These are phyloP conservation scores for Euryodendron excelsum DNA, from an alignment of 148 eudicot genomes.

Conservation along the genomic window DNA sequence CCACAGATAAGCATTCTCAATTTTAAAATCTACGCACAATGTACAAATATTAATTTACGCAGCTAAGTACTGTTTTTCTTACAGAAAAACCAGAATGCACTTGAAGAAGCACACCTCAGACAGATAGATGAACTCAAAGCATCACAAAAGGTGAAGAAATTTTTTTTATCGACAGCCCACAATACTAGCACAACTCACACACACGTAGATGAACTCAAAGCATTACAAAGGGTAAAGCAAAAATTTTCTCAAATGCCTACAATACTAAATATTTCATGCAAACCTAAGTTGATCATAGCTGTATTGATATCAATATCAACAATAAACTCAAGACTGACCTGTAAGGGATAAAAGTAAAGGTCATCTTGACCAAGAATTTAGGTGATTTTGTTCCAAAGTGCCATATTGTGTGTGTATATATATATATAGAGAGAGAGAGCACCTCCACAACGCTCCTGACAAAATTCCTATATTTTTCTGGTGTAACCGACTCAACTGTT, in stretches of 20 bases:
- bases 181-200: no score
- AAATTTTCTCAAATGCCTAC: neutral
- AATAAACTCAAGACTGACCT: neutral
- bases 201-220: no score
- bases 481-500: conserved; percentile 48
- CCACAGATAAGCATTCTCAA: no score
- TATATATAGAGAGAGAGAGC: neutral
- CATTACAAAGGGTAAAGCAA: no score
- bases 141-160: no score
- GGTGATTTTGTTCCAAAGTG: neutral
- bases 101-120: no score
- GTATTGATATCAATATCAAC: neutral
- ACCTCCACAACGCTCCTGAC: conserved; percentile 64
- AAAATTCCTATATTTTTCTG: conserved; percentile 65
- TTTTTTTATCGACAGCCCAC: no score
- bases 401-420: neutral
- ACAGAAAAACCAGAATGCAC: no score
- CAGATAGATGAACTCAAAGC: no score
- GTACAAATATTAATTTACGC: no score
- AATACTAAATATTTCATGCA: neutral
- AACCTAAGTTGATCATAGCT: neutral
- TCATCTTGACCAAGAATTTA: neutral
- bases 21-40: no score
- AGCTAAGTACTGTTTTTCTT: no score
- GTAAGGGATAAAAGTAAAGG: neutral